Evolutionary conservation across 2,329 filamentous ascomycete species (phyloP), one percentile per base, ranked within the genome.

Genomic region (Verticillium longisporum): DNA sequence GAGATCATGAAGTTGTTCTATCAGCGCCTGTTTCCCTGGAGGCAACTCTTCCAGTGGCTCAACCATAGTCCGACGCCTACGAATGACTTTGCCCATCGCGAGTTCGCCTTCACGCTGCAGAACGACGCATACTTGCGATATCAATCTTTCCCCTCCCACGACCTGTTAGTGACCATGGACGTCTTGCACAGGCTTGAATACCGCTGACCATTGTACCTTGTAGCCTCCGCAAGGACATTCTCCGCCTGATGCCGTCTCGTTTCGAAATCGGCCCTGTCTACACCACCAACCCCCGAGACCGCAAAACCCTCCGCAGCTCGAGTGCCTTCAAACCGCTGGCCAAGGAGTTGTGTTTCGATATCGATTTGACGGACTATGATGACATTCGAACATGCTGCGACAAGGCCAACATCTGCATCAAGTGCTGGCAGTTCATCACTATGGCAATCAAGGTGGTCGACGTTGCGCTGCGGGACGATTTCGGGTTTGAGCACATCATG

Each of bases 251-350:
- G 70, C 95, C 95, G 3, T 90, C 91, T 1, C 92, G 95, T 75
- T 98, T 99, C 78, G 95, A 99, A 80, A 98, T 99, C 69, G 95
- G 95, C 0, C 95, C 95, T 15, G 90, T 97, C 57, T 99, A 99
- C 78, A 92, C 84, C 59, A 90, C 92, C 56, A 97, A 98, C 73
- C 95, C 95, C 0, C 89, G 92, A 68, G 95, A 99, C 69, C 88
- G 94, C 70, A 99, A 98, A 77, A 88, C 88, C 0, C 76, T 98
- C 37, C 87, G 89, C 59, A 94, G 92, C 74, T 84, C 88, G 38
- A 86, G 86, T 56, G 86, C 91, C 9, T 97, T 99, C 78, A 89
- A 88, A 65, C 94, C 95, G 0, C 75, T 97, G 36, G 84, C 90
- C 61, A 99, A 99, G 74, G 95, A 99, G 74, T 80, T 99, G 45